A percentile compares a stretch with the other conserved stretches of the same genome.
Evolutionary conservation across 768 basidiomycete species (phyloP).

Genomic region (Termitomyces heimii): DNA sequence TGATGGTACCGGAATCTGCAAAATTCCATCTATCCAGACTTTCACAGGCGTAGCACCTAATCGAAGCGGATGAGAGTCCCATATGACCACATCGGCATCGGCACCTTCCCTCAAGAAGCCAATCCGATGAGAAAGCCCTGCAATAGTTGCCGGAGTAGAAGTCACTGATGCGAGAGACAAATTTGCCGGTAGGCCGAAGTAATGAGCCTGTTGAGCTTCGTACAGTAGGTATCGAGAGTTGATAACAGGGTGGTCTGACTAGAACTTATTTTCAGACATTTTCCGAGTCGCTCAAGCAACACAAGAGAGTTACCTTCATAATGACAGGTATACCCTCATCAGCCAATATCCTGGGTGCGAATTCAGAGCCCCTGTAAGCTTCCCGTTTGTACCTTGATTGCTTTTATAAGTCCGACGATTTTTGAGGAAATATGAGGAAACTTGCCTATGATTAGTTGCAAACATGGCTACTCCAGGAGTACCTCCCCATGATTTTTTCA

Average conservation of each 20-base stretch:
- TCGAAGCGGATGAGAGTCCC: constrained; percentile 71
- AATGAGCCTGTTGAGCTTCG: constrained; percentile 68
- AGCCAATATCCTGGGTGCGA: constrained; percentile 69
- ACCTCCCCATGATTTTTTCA: constrained; percentile 67
- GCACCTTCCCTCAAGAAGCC: constrained; percentile 54
- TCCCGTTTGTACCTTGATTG: constrained; percentile 38
- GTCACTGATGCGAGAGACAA: constrained; percentile 64
- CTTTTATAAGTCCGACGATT: not conserved
- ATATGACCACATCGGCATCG: constrained; percentile 69
- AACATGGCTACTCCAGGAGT: constrained; percentile 77
- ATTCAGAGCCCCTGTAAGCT: constrained; percentile 69
- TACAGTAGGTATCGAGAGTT: constrained; percentile 65
- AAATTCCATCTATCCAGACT: constrained; percentile 83
- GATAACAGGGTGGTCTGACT: constrained; percentile 55
- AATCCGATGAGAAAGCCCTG: constrained; percentile 73
- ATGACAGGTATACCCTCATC: constrained; percentile 68
- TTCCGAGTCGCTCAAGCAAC: not conserved
- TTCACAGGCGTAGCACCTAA: constrained; percentile 70
- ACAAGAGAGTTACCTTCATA: constrained; percentile 55
- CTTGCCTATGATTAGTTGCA: constrained; percentile 64
- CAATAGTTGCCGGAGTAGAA: constrained; percentile 54
- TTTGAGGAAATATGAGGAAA: not conserved
- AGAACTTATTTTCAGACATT: not conserved
- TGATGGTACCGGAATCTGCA: constrained; percentile 52
- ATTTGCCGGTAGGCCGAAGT: constrained; percentile 55